Conservation (phyloP, 129 eudicot species). For the Tagetes erecta region DNA sequence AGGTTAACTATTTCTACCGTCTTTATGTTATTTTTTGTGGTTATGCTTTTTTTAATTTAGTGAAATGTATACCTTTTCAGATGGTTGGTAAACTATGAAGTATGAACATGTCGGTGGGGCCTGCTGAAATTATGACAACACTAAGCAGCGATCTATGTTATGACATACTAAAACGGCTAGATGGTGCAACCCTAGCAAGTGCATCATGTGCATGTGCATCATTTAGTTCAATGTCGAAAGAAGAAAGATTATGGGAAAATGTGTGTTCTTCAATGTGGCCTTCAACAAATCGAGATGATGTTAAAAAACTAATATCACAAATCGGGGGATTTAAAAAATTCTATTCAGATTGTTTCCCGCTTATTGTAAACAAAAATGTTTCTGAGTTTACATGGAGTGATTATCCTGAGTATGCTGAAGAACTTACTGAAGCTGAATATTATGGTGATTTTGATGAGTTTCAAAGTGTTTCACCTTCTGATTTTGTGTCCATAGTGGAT, state of each 20-base stretch:
- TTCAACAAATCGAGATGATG: constrained; percentile 75
- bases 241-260: constrained; percentile 89
- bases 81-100: constrained; percentile 33
- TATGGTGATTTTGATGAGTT: constrained; percentile 77
- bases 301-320: constrained; percentile 50
- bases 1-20: neutral
- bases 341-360: constrained; percentile 93
- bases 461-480: constrained; percentile 65
- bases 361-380: constrained; percentile 79
- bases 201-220: constrained; percentile 94
- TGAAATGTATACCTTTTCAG: constrained; percentile 38
- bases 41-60: neutral
- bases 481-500: constrained; percentile 82
- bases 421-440: constrained; percentile 84
- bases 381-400: constrained; percentile 55
- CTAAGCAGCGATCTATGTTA: constrained; percentile 77
- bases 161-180: constrained; percentile 84
- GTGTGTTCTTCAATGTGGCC: constrained; percentile 89
- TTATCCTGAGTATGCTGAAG: constrained; percentile 67
- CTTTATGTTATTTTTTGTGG: neutral
- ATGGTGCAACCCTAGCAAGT: constrained; percentile 87
- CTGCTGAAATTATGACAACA: constrained; percentile 55
- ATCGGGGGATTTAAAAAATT: constrained; percentile 87
- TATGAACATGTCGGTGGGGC: constrained; percentile 47
- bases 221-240: constrained; percentile 71